These are phyloP conservation scores for Torulaspora indica DNA, from an alignment of 805 yeast species.

Conservation along the genomic window DNA sequence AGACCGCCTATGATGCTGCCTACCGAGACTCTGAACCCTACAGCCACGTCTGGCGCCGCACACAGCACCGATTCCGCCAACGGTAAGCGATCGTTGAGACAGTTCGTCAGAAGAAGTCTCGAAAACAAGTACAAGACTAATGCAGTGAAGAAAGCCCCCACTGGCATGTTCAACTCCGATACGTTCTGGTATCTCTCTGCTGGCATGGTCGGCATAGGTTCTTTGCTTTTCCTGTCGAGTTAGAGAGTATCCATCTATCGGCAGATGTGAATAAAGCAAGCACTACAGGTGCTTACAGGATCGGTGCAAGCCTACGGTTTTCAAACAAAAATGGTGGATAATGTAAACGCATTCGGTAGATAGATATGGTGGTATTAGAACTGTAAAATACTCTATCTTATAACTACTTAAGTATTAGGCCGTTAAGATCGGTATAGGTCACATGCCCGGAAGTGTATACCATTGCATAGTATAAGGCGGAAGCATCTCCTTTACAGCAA, in stretches of 20 bases:
- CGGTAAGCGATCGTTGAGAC: conserved; percentile 37
- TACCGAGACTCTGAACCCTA: conserved; percentile 82
- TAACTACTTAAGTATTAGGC: not conserved
- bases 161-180: conserved; percentile 17
- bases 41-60: conserved; percentile 37
- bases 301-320: not conserved
- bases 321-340: not conserved
- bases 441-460: not conserved
- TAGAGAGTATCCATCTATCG: not conserved
- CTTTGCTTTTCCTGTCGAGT: conserved; percentile 25
- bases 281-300: not conserved
- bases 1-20: conserved; percentile 96
- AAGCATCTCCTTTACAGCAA: not conserved
- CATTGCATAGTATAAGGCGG: not conserved
- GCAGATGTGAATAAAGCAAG: not conserved
- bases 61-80: conserved; percentile 29
- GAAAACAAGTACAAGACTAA: conserved; percentile 77
- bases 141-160: conserved; percentile 44
- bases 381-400: not conserved
- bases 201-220: conserved; percentile 29
- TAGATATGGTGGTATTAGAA: not conserved
- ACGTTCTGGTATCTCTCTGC: conserved; percentile 28
- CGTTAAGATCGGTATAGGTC: not conserved
- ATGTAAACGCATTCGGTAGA: not conserved
- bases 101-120: conserved; percentile 61